These are phyloP conservation scores for Neophaeococcomyces mojaviensis DNA, from an alignment of 2,329 filamentous ascomycete genomes.

Conservation along the genomic window DNA sequence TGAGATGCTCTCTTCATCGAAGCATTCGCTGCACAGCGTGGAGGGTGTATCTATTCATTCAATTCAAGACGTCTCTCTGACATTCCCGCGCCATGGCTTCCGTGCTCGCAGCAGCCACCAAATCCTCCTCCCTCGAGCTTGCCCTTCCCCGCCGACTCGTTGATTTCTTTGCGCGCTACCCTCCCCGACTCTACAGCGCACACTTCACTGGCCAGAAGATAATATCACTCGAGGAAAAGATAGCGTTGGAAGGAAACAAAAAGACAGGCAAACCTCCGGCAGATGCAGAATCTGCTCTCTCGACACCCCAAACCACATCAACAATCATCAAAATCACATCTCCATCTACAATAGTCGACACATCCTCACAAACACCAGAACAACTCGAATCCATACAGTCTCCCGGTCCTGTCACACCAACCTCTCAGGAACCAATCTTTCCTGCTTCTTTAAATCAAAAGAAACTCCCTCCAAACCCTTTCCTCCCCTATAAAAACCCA, in stretches of 20 bases:
- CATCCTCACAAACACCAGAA: constrained; percentile 34
- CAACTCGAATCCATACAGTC: constrained; percentile 24
- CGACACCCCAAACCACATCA: not conserved
- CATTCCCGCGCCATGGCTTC: not conserved
- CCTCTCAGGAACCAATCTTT: constrained; percentile 24
- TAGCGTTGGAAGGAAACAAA: constrained; percentile 7
- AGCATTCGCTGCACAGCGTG: too few species aligned
- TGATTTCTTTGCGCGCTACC: constrained; percentile 84
- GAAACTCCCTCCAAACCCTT: constrained; percentile 63
- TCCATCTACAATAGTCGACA: constrained; percentile 31
- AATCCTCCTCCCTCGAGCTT: not conserved
- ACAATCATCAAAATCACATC: constrained; percentile 5
- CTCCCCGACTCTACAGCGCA: constrained; percentile 52
- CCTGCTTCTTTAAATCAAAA: constrained; percentile 15
- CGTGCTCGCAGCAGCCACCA: constrained; percentile 6
- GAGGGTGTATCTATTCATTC: too few species aligned
- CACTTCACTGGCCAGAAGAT: constrained; percentile 24
- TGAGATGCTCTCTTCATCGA: too few species aligned
- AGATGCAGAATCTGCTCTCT: not conserved
- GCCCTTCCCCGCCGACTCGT: constrained; percentile 66
- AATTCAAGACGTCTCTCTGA: too few species aligned
- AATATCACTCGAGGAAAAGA: constrained; percentile 5
- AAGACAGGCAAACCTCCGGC: constrained; percentile 4
- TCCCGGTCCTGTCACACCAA: constrained; percentile 31
- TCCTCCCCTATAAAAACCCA: constrained; percentile 70